Conservation (phyloP, 1,139 yeast genomes). For the Oligophagozyma castellii region DNA sequence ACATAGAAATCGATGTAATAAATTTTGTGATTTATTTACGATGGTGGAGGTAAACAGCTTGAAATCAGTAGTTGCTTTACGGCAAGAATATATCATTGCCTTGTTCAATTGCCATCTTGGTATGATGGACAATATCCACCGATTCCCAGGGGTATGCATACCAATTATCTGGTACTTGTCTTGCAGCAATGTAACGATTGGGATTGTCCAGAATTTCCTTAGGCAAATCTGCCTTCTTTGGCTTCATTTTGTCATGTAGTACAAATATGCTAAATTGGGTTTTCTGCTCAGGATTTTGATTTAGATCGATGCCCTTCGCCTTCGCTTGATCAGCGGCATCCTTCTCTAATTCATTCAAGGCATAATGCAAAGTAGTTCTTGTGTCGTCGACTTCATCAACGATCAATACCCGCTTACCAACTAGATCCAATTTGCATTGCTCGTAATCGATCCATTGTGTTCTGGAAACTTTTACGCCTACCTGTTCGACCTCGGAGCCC, state of each 20-base stretch:
- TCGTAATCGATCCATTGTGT: slow-evolving; percentile 61
- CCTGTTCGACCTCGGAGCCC: slow-evolving; percentile 31
- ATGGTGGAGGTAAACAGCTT: no score
- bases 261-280: slow-evolving; percentile 85
- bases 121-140: slow-evolving; percentile 77
- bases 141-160: slow-evolving; percentile 98
- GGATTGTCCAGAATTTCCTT: slow-evolving; percentile 29
- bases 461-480: slow-evolving; percentile 48
- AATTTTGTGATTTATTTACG: no score
- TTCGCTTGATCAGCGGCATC: slow-evolving; percentile 40
- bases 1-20: no score
- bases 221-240: slow-evolving; percentile 64
- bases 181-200: slow-evolving; percentile 72
- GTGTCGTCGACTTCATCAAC: slow-evolving; percentile 65
- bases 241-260: slow-evolving; percentile 82
- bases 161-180: slow-evolving; percentile 87
- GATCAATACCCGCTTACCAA: slow-evolving; percentile 46
- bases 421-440: slow-evolving; percentile 34
- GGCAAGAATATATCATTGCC: slow-evolving; percentile 36
- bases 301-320: slow-evolving; percentile 29
- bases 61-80: no score
- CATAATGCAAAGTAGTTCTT: slow-evolving; percentile 52
- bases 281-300: slow-evolving; percentile 27
- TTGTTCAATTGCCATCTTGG: slow-evolving; percentile 66
- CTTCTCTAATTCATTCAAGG: slow-evolving; percentile 41